Percentiles rank a stretch among this genome's conserved stretches.
Evolutionary conservation across 129 eudicot species (phyloP).

Genomic region (Flaveria bidentis): DNA sequence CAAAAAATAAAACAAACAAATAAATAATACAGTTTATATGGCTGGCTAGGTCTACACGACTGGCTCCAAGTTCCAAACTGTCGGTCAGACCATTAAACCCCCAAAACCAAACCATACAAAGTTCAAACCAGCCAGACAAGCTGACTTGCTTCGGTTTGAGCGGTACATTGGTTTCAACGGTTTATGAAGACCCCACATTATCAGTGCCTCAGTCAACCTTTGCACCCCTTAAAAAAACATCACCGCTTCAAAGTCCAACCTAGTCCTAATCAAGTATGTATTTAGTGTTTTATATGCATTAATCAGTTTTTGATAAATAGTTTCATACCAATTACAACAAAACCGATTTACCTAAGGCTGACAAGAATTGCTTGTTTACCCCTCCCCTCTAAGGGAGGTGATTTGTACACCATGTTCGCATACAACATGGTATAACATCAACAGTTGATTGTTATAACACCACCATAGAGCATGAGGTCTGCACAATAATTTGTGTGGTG

Average conservation of each 20-base stretch:
- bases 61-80: neutral
- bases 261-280: neutral
- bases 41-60: no score
- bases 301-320: neutral
- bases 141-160: neutral
- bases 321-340: neutral
- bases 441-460: neutral
- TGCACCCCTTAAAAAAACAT: neutral
- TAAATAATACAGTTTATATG: no score
- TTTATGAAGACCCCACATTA: neutral
- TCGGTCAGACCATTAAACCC: neutral
- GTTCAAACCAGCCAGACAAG: neutral
- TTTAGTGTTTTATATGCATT: neutral
- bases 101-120: neutral
- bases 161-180: neutral
- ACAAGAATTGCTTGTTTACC: neutral
- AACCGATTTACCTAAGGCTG: neutral
- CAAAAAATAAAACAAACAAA: no score
- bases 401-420: neutral
- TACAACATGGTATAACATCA: neutral
- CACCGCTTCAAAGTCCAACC: neutral
- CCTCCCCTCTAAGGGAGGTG: neutral
- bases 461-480: neutral
- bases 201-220: neutral
- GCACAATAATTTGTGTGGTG: neutral